Base-by-base conservation (phyloP, 495 filamentous ascomycete species). In the Tuber calosporum region DNA sequence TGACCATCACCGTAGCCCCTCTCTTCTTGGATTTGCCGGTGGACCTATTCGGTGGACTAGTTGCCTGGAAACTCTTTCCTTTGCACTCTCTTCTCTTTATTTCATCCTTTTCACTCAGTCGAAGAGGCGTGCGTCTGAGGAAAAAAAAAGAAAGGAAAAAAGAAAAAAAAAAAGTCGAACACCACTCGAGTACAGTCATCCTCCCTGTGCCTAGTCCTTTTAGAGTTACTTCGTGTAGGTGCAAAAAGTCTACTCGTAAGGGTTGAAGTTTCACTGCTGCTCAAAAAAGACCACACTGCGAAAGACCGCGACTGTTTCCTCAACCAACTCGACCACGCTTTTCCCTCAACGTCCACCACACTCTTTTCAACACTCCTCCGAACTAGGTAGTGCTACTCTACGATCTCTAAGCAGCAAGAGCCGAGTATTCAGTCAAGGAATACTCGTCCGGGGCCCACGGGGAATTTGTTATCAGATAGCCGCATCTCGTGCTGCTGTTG, bases 391-490 rank as follows among this genome's bases (percentile, higher is more conserved):
- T 62, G 53, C 53, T 62, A 34, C 53, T 62, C 53, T 34, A 34
- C 26, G 11, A 17, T 62, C 53, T 62, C 26, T 62, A 34, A 30
- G 26, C 71, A 78, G 68, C 70, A 76, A 66, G 76, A 78, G 67
- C 68, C 76, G 75, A 75, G 71, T 58, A 74, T 75, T 78, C 76
- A 75, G 62, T 69, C 76, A 45, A 69, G 75, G 75, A 77, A 75
- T 77, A 78, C 74, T 77, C 76, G 68, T 77, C 70, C 70, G 68
- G 74, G 76, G 71, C 71, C 68, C 76, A 78, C 76, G 71, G 71
- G 75, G 75, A 77, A 77, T 78, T 78, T 69, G 76, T 78, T 78
- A 78, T 78, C 76, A 77, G 76, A 78, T 78, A 78, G 75, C 76
- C 75, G 45, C 75, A 78, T 77, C 76, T 67, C 70, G 67, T n/a